Evolutionary conservation across 2,329 filamentous ascomycete species (phyloP).

Genomic region (Hypoxylon sp.): DNA sequence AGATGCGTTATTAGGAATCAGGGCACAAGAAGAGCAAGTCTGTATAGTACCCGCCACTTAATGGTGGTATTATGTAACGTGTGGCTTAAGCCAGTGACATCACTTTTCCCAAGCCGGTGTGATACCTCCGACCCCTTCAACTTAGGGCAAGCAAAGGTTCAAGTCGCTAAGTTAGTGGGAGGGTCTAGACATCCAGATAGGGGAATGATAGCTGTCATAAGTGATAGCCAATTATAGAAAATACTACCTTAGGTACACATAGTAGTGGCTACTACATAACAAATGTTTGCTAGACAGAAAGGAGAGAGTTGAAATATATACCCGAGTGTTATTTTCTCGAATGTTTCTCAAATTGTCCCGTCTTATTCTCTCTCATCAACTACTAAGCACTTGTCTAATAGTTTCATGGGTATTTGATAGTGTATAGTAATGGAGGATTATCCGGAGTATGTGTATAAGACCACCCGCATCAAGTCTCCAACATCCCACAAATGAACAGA

Average conservation of each 20-base stretch:
- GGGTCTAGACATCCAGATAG: conserved; percentile 1
- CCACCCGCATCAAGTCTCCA: background rate
- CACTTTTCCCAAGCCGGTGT: background rate
- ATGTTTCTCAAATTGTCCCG: background rate
- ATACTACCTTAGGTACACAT: background rate
- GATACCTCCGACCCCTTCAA: background rate
- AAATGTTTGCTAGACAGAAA: background rate
- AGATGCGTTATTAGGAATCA: conserved; percentile 2
- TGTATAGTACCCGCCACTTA: background rate
- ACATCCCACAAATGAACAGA: conserved; percentile 8
- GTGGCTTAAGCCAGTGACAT: conserved; percentile 3
- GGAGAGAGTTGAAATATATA: background rate
- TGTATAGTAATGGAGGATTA: background rate
- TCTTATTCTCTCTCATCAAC: background rate
- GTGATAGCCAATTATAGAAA: conserved; percentile 17
- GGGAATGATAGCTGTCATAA: conserved; percentile 13
- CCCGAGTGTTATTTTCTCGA: background rate
- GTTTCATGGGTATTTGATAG: background rate
- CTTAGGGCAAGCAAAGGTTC: background rate
- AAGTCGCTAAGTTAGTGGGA: background rate
- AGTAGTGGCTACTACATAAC: background rate
- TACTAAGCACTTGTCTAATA: background rate
- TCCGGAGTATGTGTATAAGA: background rate
- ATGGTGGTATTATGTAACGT: conserved; percentile 7
- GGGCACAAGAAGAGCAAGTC: background rate